Percentiles rank a stretch among this genome's conserved stretches.
These are phyloP conservation scores for Paradendryphiella salina DNA, from an alignment of 2,329 filamentous ascomycete species.

Conservation along the genomic window DNA sequence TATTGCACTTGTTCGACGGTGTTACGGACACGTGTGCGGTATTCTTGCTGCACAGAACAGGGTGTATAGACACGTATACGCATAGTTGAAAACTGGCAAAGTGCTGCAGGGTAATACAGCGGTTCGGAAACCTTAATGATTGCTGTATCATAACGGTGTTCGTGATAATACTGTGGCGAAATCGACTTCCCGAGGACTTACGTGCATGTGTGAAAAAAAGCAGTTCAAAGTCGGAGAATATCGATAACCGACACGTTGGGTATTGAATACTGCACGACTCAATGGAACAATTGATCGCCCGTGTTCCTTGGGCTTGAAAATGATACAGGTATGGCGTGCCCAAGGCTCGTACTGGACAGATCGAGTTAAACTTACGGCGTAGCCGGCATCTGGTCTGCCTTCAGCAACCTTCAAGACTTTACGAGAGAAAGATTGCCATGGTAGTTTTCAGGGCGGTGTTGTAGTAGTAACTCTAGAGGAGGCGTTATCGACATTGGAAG, in stretches of 20 bases:
- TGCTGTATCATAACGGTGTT: not conserved
- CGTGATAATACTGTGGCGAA: not conserved
- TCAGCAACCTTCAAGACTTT: not conserved
- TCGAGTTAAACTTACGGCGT: not conserved
- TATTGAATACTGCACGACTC: not conserved
- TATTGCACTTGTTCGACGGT: not conserved
- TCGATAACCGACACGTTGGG: not conserved
- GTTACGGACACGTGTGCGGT: not conserved
- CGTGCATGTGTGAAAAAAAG: not conserved
- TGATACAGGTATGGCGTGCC: not conserved
- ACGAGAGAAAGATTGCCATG: not conserved
- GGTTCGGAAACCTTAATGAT: not conserved
- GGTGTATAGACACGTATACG: not conserved
- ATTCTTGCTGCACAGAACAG: not conserved
- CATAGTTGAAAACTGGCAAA: not conserved
- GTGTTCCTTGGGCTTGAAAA: not conserved
- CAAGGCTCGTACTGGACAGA: not conserved
- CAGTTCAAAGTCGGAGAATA: not conserved
- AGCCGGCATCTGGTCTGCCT: not conserved
- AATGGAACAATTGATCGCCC: not conserved
- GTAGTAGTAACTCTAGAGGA: not conserved
- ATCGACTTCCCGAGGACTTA: not conserved
- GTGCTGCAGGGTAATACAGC: not conserved
- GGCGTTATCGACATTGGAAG: not conserved
- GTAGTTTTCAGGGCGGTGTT: not conserved